phyloP scores from a whole-genome alignment of 441 rosid species.

The Flueggea neowawraea region DNA sequence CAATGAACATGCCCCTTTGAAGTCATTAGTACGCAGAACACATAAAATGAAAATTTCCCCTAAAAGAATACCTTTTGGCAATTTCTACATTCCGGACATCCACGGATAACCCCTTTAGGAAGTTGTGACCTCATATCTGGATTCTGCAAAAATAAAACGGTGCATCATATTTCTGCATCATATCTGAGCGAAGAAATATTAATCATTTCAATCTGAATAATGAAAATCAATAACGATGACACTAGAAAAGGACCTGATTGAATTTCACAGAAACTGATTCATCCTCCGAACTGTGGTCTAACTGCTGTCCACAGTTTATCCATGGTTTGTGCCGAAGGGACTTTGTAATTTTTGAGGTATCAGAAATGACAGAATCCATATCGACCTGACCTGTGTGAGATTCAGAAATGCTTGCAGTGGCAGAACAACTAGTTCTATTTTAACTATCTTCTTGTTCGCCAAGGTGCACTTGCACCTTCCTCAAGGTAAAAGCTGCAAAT shows the following conservation, averaged over 20 bases:
- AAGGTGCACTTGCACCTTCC: constrained; percentile 39
- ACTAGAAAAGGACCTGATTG: constrained; percentile 45
- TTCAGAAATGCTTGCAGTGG: constrained; percentile 40
- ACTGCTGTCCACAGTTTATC: constrained; percentile 49
- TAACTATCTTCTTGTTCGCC: constrained; percentile 32
- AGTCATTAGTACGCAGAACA: too few species aligned
- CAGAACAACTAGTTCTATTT: constrained; percentile 31
- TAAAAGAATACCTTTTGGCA: constrained; percentile 74
- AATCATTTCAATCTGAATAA: constrained; percentile 4
- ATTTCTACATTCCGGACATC: constrained; percentile 70
- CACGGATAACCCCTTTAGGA: constrained; percentile 86
- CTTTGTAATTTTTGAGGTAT: constrained; percentile 39
- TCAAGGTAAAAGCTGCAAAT: constrained; percentile 68
- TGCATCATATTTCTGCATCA: not conserved
- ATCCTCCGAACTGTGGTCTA: constrained; percentile 42
- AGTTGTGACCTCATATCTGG: constrained; percentile 39
- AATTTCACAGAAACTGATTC: constrained; percentile 46
- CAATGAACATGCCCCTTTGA: not conserved
- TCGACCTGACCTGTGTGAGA: constrained; percentile 43
- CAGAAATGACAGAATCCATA: constrained; percentile 30
- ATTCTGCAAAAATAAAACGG: constrained; percentile 42
- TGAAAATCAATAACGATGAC: not conserved
- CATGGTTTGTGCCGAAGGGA: constrained; percentile 64
- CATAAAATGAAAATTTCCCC: not conserved
- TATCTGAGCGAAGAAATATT: not conserved